Conservation (phyloP, 2,329 filamentous ascomycete species). For the Cladophialophora carrionii region DNA sequence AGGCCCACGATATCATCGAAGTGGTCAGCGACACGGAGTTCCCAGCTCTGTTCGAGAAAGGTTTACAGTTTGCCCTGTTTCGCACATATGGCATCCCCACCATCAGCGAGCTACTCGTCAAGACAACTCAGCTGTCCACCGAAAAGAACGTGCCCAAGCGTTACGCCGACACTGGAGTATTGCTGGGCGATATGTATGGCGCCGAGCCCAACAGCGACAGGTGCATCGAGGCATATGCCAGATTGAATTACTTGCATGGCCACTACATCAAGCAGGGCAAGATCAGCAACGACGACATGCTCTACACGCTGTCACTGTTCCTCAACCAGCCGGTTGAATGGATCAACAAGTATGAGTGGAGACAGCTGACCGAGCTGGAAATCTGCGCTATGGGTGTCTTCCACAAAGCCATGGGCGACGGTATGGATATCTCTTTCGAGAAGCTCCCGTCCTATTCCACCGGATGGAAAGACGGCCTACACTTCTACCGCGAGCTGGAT, state of each 20-base stretch:
- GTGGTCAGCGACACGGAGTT: conserved; percentile 35
- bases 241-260: conserved; percentile 67
- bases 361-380: conserved; percentile 68
- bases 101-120: conserved; percentile 55
- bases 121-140: conserved; percentile 55
- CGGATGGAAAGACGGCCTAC: conserved; percentile 52
- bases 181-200: conserved; percentile 56
- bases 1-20: conserved; percentile 35
- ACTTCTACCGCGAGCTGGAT: conserved; percentile 52
- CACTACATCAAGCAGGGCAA: conserved; percentile 61
- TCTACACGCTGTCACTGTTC: conserved; percentile 69
- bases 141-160: conserved; percentile 56
- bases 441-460: conserved; percentile 44
- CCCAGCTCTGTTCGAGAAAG: conserved; percentile 35
- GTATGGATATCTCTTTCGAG: conserved; percentile 63
- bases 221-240: conserved; percentile 58
- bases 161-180: conserved; percentile 56
- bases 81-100: conserved; percentile 61
- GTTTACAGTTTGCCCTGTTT: conserved; percentile 38
- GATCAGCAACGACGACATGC: conserved; percentile 65
- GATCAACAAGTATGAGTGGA: conserved; percentile 71
- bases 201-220: conserved; percentile 46
- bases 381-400: conserved; percentile 63
- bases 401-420: conserved; percentile 69
- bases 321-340: conserved; percentile 67